Percentiles rank a stretch among this genome's conserved stretches.
Evolutionary conservation across 192 early-diverging fungal species (phyloP).

Genomic region (Coemansia asiatica): DNA sequence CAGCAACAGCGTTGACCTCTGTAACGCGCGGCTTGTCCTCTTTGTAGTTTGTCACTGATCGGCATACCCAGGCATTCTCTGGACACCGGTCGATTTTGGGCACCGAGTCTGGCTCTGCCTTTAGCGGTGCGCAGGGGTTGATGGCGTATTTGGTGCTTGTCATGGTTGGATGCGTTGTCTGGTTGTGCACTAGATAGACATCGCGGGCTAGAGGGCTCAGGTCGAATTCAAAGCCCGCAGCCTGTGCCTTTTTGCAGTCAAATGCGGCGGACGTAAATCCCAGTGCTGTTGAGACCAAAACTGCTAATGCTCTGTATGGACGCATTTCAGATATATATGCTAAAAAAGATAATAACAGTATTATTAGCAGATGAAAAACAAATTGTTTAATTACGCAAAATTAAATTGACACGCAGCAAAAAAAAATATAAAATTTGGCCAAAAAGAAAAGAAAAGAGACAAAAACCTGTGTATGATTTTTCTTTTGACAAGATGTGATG

Average conservation of each 20-base stretch:
- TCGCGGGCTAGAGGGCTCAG: conserved; percentile 34
- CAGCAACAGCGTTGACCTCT: conserved; percentile 39
- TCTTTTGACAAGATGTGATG: too few species aligned
- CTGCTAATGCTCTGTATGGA: conserved; percentile 1
- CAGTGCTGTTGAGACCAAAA: conserved; percentile 3
- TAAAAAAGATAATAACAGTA: background rate
- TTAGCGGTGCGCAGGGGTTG: conserved; percentile 49
- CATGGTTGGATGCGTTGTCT: conserved; percentile 46
- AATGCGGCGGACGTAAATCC: conserved; percentile 21
- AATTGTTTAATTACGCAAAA: background rate
- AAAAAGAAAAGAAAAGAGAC: too few species aligned
- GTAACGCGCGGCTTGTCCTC: conserved; percentile 31
- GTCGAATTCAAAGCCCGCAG: conserved; percentile 44
- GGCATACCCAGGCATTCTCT: conserved; percentile 39
- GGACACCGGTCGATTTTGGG: conserved; percentile 48
- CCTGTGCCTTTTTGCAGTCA: conserved; percentile 47
- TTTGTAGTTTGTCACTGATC: conserved; percentile 50
- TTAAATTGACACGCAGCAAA: too few species aligned
- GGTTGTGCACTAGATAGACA: conserved; percentile 28
- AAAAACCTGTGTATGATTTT: too few species aligned
- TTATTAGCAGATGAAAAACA: background rate
- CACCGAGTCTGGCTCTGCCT: conserved; percentile 25
- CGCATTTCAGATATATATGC: conserved; percentile 1
- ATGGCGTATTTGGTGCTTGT: conserved; percentile 37
- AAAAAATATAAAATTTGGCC: too few species aligned